A percentile compares a stretch with the other conserved stretches of the same genome.
These are phyloP conservation scores for Chaetoceros muelleri DNA, from an alignment of 108 stramenopile genomes.

Conservation along the genomic window DNA sequence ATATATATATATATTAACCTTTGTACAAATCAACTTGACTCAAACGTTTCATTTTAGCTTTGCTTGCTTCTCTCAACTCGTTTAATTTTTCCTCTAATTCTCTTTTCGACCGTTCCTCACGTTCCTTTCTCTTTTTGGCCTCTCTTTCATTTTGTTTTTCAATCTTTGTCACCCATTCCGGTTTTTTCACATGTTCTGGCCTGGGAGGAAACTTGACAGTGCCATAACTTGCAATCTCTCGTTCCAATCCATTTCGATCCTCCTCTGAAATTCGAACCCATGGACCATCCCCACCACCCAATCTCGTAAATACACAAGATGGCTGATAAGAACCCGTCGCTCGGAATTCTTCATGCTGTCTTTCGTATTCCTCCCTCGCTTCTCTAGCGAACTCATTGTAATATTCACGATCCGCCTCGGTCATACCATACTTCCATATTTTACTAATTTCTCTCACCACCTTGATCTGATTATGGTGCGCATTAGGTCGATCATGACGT, in stretches of 20 bases:
- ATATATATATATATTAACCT: too few relatives aligned
- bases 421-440: slow-evolving; percentile 50
- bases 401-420: slow-evolving; percentile 37
- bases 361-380: slow-evolving; percentile 44
- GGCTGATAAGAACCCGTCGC: slow-evolving; percentile 59
- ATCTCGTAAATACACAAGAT: slow-evolving; percentile 17
- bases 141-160: slow-evolving; percentile 23
- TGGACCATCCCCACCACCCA: slow-evolving; percentile 30
- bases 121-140: not conserved
- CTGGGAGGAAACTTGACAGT: slow-evolving; percentile 53
- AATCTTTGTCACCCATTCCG: slow-evolving; percentile 43
- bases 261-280: slow-evolving; percentile 44
- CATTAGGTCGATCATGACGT: slow-evolving; percentile 70
- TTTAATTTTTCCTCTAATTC: not conserved
- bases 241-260: slow-evolving; percentile 57
- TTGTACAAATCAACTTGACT: too few relatives aligned
- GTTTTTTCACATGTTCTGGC: slow-evolving; percentile 14
- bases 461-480: slow-evolving; percentile 52
- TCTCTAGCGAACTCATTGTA: slow-evolving; percentile 57
- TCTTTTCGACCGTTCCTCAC: not conserved
- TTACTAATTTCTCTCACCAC: slow-evolving; percentile 57
- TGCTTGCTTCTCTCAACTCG: not conserved
- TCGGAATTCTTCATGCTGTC: slow-evolving; percentile 51
- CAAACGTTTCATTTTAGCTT: not conserved
- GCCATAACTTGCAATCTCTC: slow-evolving; percentile 56